phyloP scores from a whole-genome alignment of 1,284 basidiomycete genomes.

The Ceratobasidium sp. region DNA sequence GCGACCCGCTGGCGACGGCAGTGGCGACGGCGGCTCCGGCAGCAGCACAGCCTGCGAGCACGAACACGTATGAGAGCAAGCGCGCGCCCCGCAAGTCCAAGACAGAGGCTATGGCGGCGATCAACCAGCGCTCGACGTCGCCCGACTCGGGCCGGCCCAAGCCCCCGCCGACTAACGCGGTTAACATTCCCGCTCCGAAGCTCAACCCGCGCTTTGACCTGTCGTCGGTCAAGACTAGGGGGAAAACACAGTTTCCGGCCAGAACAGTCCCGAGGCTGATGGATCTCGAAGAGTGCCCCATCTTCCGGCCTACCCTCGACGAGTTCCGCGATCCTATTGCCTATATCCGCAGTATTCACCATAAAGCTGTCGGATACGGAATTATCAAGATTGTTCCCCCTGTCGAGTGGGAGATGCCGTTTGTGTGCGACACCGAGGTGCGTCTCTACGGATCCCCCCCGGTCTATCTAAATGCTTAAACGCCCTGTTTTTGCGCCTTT shows the following conservation, averaged over 20 bases:
- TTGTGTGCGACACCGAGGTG: constrained; percentile 95
- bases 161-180: constrained; percentile 61
- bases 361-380: constrained; percentile 82
- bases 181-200: constrained; percentile 54
- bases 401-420: constrained; percentile 94
- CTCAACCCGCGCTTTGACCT: constrained; percentile 69
- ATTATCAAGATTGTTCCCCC: constrained; percentile 98
- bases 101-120: constrained; percentile 82
- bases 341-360: constrained; percentile 90
- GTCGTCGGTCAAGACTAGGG: constrained; percentile 73
- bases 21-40: not conserved
- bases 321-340: constrained; percentile 97
- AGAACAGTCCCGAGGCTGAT: constrained; percentile 75
- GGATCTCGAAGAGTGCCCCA: constrained; percentile 90
- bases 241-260: constrained; percentile 64
- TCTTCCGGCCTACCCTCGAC: constrained; percentile 88
- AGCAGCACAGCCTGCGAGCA: not conserved
- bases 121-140: constrained; percentile 74
- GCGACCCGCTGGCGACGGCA: constrained; percentile 1
- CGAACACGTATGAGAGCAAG: constrained; percentile 47
- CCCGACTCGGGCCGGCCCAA: constrained; percentile 65
- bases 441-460: constrained; percentile 50
- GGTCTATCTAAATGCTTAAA: constrained; percentile 29
- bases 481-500: constrained; percentile 35
- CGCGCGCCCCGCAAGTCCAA: constrained; percentile 88